phyloP scores from a whole-genome alignment of 2,329 filamentous ascomycete genomes.

The Phyllosticta citrichinensis region DNA sequence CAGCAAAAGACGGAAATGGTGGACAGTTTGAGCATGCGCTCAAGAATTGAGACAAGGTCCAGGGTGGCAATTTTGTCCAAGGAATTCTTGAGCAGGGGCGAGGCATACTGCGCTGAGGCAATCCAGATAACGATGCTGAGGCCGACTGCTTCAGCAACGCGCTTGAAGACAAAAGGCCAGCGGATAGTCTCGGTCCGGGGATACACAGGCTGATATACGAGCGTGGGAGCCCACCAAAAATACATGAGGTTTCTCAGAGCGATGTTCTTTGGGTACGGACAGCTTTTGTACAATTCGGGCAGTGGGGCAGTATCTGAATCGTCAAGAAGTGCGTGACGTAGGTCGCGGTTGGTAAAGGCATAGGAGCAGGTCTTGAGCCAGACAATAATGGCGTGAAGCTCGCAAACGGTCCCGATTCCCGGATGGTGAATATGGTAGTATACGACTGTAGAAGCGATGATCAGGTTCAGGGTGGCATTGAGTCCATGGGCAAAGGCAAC shows the following conservation, averaged over 20 bases:
- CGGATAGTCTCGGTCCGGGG: slow-evolving; percentile 72
- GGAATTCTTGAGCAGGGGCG: slow-evolving; percentile 80
- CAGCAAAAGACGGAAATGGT: slow-evolving; percentile 94
- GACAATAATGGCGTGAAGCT: slow-evolving; percentile 87
- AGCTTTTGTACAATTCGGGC: slow-evolving; percentile 70
- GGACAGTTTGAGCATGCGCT: slow-evolving; percentile 86
- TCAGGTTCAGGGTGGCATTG: slow-evolving; percentile 74
- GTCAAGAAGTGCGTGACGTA: slow-evolving; percentile 82
- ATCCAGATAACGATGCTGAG: slow-evolving; percentile 92
- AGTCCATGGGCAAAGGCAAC: slow-evolving; percentile 72
- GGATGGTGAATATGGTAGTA: slow-evolving; percentile 91
- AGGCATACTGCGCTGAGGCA: slow-evolving; percentile 85
- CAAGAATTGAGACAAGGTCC: slow-evolving; percentile 70
- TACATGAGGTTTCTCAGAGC: slow-evolving; percentile 80
- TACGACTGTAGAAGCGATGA: slow-evolving; percentile 72
- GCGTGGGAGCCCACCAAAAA: slow-evolving; percentile 96
- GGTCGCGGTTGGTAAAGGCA: slow-evolving; percentile 89
- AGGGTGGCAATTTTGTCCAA: slow-evolving; percentile 76
- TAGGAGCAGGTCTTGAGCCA: slow-evolving; percentile 96
- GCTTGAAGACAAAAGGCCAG: slow-evolving; percentile 80
- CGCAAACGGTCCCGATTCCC: slow-evolving; percentile 80
- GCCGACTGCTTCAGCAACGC: slow-evolving; percentile 64
- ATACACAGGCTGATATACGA: slow-evolving; percentile 95
- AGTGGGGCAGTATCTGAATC: slow-evolving; percentile 42
- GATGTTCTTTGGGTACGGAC: slow-evolving; percentile 86